These are phyloP conservation scores for Zancudomyces culisetae DNA, from an alignment of 371 early-diverging fungal species.

Conservation along the genomic window DNA sequence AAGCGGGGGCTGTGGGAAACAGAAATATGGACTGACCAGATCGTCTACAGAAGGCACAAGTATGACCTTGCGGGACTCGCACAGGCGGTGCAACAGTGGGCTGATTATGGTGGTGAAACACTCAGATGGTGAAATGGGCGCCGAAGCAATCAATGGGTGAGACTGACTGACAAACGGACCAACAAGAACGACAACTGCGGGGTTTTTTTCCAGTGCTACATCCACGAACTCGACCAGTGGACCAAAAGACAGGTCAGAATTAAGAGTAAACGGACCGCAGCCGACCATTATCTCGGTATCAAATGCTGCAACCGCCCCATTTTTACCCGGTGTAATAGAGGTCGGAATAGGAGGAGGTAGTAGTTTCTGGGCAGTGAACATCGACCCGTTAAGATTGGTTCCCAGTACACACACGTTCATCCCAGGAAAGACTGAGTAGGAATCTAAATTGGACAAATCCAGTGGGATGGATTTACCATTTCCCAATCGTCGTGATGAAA, in stretches of 20 bases:
- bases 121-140: neutral
- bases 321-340: too few species aligned
- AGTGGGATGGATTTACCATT: neutral
- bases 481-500: neutral
- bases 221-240: conserved; percentile 1
- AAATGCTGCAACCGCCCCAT: neutral
- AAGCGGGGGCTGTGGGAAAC: neutral
- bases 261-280: neutral
- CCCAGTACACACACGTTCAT: neutral
- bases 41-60: conserved; percentile 1
- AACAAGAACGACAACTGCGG: neutral
- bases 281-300: neutral
- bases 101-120: neutral
- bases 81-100: neutral
- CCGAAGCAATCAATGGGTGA: too few species aligned
- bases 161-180: conserved; percentile 2
- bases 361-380: neutral
- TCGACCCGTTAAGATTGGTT: neutral
- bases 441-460: neutral
- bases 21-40: neutral
- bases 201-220: neutral
- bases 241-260: neutral
- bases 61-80: neutral
- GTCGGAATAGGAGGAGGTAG: neutral
- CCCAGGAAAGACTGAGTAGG: neutral